Evolutionary conservation across 2,329 filamentous ascomycete species (phyloP).

Genomic region (Colletotrichum higginsianum): DNA sequence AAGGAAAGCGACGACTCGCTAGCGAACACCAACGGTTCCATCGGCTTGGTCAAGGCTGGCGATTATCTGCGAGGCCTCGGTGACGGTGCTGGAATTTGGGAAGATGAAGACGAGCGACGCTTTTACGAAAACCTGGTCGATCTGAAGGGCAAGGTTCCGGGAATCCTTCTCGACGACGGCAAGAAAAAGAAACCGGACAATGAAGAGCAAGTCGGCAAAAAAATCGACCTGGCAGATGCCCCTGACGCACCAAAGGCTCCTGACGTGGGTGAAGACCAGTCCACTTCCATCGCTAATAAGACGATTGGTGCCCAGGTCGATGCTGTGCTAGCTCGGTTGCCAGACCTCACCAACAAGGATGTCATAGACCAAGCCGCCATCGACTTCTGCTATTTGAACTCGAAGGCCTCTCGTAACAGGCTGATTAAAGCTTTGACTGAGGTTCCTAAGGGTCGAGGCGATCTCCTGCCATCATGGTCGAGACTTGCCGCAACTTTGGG

Average conservation of each 20-base stretch:
- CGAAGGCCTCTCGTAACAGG: constrained; percentile 95
- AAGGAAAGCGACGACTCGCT: constrained; percentile 84
- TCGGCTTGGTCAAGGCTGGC: constrained; percentile 93
- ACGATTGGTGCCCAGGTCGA: constrained; percentile 98
- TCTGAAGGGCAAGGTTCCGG: constrained; percentile 94
- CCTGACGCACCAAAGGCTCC: constrained; percentile 65
- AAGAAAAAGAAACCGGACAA: constrained; percentile 92
- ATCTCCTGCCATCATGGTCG: constrained; percentile 92
- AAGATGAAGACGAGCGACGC: constrained; percentile 96
- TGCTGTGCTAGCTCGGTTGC: constrained; percentile 87
- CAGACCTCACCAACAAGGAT: constrained; percentile 93
- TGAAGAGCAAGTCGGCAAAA: constrained; percentile 88
- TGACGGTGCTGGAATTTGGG: constrained; percentile 96
- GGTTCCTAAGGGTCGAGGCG: constrained; percentile 92
- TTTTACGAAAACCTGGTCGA: constrained; percentile 99
- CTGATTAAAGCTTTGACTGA: constrained; percentile 94
- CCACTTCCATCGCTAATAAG: constrained; percentile 96
- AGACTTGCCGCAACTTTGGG: constrained; percentile 93
- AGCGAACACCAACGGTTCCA: constrained; percentile 78
- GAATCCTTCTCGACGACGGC: constrained; percentile 91
- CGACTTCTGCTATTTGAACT: constrained; percentile 98
- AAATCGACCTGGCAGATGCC: constrained; percentile 69
- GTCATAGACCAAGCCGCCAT: constrained; percentile 92
- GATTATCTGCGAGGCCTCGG: constrained; percentile 93
- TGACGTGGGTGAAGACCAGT: constrained; percentile 81